Percentiles rank a stretch among this genome's conserved stretches.
Conservation (phyloP, 2,329 filamentous ascomycete species). For the Pseudogymnoascus sp. region DNA sequence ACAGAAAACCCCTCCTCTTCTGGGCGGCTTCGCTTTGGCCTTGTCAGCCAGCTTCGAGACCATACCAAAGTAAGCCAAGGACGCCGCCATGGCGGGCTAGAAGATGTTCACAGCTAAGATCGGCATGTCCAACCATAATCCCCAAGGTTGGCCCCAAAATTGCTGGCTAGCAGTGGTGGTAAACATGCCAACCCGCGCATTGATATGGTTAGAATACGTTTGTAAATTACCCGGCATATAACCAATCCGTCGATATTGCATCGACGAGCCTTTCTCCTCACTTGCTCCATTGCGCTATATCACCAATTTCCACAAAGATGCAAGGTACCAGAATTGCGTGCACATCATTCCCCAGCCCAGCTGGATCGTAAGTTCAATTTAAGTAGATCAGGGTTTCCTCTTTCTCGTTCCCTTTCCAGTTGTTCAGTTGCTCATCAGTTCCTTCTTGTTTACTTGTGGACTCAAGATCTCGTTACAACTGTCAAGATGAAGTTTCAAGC, state of each 20-base stretch:
- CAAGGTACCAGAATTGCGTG: background rate
- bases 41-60: background rate
- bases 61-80: background rate
- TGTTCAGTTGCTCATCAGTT: background rate
- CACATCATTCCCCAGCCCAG: background rate
- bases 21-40: background rate
- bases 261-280: background rate
- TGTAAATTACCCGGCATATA: constrained; percentile 8
- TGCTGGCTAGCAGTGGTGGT: background rate
- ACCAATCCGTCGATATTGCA: constrained; percentile 1
- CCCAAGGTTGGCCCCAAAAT: background rate
- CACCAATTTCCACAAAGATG: constrained; percentile 4
- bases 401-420: background rate
- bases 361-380: background rate
- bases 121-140: background rate
- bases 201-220: background rate
- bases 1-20: constrained; percentile 5
- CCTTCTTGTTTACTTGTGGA: background rate
- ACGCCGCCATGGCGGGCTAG: background rate
- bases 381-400: background rate
- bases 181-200: background rate
- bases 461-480: background rate
- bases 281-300: constrained; percentile 3
- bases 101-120: constrained; percentile 1
- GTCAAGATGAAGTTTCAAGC: constrained; percentile 17